Evolutionary conservation across 2,329 filamentous ascomycete genomes (phyloP), one percentile per base, ranked within the genome.

Genomic region (Daldinia sp.): DNA sequence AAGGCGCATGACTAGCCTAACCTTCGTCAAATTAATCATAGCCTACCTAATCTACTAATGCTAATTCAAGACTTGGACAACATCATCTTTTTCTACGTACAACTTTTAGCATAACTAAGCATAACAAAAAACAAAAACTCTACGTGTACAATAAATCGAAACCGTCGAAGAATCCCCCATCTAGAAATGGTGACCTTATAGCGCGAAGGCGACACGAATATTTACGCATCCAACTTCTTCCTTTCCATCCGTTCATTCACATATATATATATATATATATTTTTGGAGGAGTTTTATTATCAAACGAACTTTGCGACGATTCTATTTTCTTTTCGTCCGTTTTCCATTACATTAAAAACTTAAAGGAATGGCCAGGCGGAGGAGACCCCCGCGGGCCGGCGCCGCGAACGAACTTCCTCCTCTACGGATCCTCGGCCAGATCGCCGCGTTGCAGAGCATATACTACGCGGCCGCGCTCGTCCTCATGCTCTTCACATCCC

Each of bases 321-420:
- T 33, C 58, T 37, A n/a, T 44, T 13, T n/a, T 30, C 12, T 51
- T 30, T 2, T 18, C 13, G 37, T 18, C 53, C 26, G 37, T 51
- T 46, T 48, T 33, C 46, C 15, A 46, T 42, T 39, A 67, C 20
- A 18, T 6, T 13, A 60, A n/a, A 60, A 6, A 44, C 39, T 10
- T 18, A 39, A 53, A 30, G 6, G 6, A 35, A 73, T 89, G 87
- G 78, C 87, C 46, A 85, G 87, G 67, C 82, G 87, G 65, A 83
- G 87, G 68, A 84, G 85, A 74, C 86, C 87, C 60, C 87, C 87
- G 58, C 86, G 88, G 74, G 81, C 87, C 53, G 88, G 88, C 79
- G 87, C 88, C 72, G 83, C 89, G 44, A 81, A 86, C 60, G 88
- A 90, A 73, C 84, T 90, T n/a, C 87, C 85, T 10, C 88, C 88